Percentiles rank a stretch among this genome's conserved stretches.
phyloP scores from a whole-genome alignment of 2,329 filamentous ascomycete species.

The Penicillium sp. region DNA sequence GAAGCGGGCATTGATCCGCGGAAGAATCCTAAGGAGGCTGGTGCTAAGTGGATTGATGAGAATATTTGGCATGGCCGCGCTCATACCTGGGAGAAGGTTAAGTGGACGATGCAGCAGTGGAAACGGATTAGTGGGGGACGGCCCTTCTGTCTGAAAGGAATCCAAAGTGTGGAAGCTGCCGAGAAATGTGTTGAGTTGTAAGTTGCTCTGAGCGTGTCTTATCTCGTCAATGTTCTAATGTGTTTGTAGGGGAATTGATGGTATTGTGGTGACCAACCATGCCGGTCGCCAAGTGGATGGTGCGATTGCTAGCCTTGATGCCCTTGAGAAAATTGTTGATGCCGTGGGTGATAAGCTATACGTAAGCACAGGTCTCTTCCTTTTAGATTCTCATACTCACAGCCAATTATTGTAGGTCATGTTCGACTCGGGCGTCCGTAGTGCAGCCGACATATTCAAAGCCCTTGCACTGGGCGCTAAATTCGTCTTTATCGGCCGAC shows the following conservation, averaged over 20 bases:
- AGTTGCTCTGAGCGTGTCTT: too few species aligned
- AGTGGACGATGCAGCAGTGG: constrained; percentile 66
- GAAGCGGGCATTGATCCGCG: constrained; percentile 59
- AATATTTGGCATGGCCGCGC: constrained; percentile 67
- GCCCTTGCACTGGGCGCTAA: constrained; percentile 65
- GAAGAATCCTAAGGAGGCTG: constrained; percentile 58
- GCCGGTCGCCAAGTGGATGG: constrained; percentile 70
- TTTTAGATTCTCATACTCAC: not conserved
- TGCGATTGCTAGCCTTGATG: constrained; percentile 63
- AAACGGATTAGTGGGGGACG: constrained; percentile 58
- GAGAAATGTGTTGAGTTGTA: constrained; percentile 11
- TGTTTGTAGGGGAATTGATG: constrained; percentile 44
- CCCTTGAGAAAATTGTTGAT: constrained; percentile 61
- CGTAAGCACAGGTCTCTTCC: constrained; percentile 14
- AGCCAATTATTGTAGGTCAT: constrained; percentile 43
- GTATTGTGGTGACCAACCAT: constrained; percentile 72
- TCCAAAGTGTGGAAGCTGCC: constrained; percentile 52
- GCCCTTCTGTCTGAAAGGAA: constrained; percentile 69
- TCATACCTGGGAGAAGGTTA: constrained; percentile 68
- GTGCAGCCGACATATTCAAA: constrained; percentile 63
- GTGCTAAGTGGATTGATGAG: constrained; percentile 64
- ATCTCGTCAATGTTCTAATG: not conserved
- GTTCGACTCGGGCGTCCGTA: constrained; percentile 64
- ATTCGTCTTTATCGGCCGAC: constrained; percentile 64
- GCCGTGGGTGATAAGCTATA: constrained; percentile 56